These are phyloP conservation scores for Cladosporium sp. DNA, from an alignment of 2,329 filamentous ascomycete genomes.

Conservation along the genomic window DNA sequence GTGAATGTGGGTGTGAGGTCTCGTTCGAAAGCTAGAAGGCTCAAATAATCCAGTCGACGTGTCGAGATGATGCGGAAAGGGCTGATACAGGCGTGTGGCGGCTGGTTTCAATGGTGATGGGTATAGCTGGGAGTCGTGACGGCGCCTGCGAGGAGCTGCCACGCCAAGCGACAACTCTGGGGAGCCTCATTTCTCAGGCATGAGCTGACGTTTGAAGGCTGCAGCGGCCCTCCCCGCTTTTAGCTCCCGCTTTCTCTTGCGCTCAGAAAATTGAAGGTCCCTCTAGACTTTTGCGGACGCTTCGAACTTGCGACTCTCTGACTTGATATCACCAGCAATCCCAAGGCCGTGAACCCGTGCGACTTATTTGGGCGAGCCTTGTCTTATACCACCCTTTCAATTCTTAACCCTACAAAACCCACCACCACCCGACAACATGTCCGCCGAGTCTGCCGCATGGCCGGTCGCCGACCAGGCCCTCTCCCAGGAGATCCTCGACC, in stretches of 20 bases:
- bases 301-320: slow-evolving; percentile 10
- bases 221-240: neutral
- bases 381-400: slow-evolving; percentile 20
- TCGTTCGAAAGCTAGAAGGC: neutral
- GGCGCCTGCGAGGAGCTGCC: slow-evolving; percentile 2
- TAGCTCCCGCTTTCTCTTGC: slow-evolving; percentile 5
- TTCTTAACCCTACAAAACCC: slow-evolving; percentile 3
- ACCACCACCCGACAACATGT: slow-evolving; percentile 19
- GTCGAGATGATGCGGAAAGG: slow-evolving; percentile 9
- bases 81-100: slow-evolving; percentile 12
- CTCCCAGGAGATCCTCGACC: slow-evolving; percentile 43
- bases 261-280: slow-evolving; percentile 8
- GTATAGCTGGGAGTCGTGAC: slow-evolving; percentile 11
- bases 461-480: slow-evolving; percentile 46
- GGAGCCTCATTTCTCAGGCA: too few relatives aligned
- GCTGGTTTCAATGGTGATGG: slow-evolving; percentile 10
- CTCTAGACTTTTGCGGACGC: slow-evolving; percentile 2
- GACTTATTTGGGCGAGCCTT: slow-evolving; percentile 28
- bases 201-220: neutral
- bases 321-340: slow-evolving; percentile 8
- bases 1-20: slow-evolving; percentile 36
- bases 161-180: neutral
- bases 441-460: slow-evolving; percentile 48
- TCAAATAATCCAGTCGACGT: neutral
- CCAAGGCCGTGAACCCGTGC: slow-evolving; percentile 33